Base-by-base conservation (phyloP, 192 early-diverging fungal genomes). In the Backusella parvicylindrica region DNA sequence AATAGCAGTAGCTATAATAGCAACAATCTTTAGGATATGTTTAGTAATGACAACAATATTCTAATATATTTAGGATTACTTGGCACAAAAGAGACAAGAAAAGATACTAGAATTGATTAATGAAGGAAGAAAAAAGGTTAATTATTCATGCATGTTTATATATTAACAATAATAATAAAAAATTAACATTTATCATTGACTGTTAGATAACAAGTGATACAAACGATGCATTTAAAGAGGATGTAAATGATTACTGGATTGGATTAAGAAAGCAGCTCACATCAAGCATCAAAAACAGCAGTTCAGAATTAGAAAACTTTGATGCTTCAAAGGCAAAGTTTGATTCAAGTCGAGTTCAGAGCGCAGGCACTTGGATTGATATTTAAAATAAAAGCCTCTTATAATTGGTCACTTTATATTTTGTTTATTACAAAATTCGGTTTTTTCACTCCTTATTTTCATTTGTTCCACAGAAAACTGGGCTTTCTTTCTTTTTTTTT, bases 21-120 rank as follows among this genome's bases (percentile, higher is more conserved):
- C n/a, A n/a, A n/a, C n/a, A n/a, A n/a, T 37, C 36, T 37, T 37
- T 37, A 2, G 36, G 2, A 6, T 37, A 6, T 37, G 2, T 37
- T 37, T 37, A 6, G 2, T 26, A 23, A 23, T 21, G 21, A 26
- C 50, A 26, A 26, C 21, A 12, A 23, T 49, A 6, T 7, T 6
- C 36, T 26, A 23, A 11, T 7, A 56, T 32, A 33, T 53, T n/a
- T 78, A 82, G 81, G 89, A 84, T 32, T 96, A 89, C 73, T 74
- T 98, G 79, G 67, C 77, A 33, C 86, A 92, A 73, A 89, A 91
- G 71, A 91, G 93, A 64, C 91, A 95, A 78, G 91, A 89, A 71
- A 88, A 91, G 31, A 90, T 97, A 70, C 76, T 93, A 53, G 83
- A 79, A 36, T 91, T 95, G 0, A 89, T 98, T 56, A 89, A 96